Base-by-base conservation (phyloP, 2,329 filamentous ascomycete genomes). In the Metarhizium sp. region DNA sequence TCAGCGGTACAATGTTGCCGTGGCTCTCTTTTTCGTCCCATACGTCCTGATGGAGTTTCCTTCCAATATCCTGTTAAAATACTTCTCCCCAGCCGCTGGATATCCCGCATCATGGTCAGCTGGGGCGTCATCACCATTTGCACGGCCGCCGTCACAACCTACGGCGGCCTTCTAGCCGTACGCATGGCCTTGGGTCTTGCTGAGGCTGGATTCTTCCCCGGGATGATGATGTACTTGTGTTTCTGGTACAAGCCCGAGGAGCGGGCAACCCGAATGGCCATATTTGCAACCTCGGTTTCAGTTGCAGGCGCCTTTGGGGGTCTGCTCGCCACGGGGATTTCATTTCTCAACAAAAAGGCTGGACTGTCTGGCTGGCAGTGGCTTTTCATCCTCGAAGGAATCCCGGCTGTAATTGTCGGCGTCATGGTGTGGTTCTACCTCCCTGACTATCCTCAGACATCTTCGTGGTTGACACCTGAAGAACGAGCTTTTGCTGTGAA, bases 171-270 rank as follows among this genome's bases (percentile, higher is more conserved):
- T 48, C 63, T 80, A 11, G 68, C 71, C 29, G 75, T 73, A 14
- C 69, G 78, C 29, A 74, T 80, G 60, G 72, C 79, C 49, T 67
- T 82, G 3, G 79, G 79, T 18, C 63, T 81, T 16, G 69, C 74
- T 13, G 79, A 82, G 58, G 74, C 73, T 42, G 77, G 77, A 5
- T 75, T 81, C 50, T 77, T 79, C 57, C 79, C 78, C 0, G 77
- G 64, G 4, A 72, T 81, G 11, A 73, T 79, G 34, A 83, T 80
- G 62, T 80, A 84, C 55, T 69, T 85, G 3, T 80, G 78, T 0
- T 82, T 82, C 73, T 86, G 82, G 80, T 86, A 85, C 58, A 81
- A 79, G 56, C 71, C 78, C 13, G 74, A 79, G 50, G 81, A 85
- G 62, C 71, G 78, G 47, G 79, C 82, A 53, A 82, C 78, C 52